Conservation (phyloP, 2,329 filamentous ascomycete genomes). For the Xylaria sp. region DNA sequence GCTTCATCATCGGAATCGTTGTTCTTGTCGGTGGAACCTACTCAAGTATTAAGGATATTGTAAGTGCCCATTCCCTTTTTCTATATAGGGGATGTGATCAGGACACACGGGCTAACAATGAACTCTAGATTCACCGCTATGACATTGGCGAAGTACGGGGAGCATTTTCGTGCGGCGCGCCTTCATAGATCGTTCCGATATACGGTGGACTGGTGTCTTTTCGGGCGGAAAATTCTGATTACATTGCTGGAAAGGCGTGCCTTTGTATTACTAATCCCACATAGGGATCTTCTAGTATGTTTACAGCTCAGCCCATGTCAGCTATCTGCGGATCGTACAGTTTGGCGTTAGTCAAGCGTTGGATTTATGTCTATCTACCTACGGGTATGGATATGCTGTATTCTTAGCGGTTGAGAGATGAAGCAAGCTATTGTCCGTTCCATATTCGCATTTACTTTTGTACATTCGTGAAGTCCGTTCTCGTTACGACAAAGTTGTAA, state of each 20-base stretch:
- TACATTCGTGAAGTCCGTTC: not conserved
- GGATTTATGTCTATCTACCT: constrained; percentile 9
- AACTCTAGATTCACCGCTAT: constrained; percentile 42
- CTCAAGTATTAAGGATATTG: constrained; percentile 48
- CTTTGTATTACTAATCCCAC: not conserved
- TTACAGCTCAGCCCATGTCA: constrained; percentile 6
- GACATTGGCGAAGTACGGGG: constrained; percentile 39
- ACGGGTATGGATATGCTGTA: constrained; percentile 7
- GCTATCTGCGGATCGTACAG: not conserved
- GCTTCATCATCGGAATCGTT: constrained; percentile 47
- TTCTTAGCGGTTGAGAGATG: constrained; percentile 1
- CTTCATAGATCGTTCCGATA: constrained; percentile 15
- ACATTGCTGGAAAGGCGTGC: constrained; percentile 17
- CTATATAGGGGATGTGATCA: not conserved
- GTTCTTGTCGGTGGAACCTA: constrained; percentile 49
- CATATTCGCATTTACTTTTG: not conserved
- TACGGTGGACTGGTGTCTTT: constrained; percentile 5
- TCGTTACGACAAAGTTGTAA: not conserved
- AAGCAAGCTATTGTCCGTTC: constrained; percentile 19
- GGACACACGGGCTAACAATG: constrained; percentile 21
- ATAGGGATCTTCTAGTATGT: not conserved
- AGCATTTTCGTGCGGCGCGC: constrained; percentile 38
- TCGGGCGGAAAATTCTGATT: constrained; percentile 12
- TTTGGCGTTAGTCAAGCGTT: constrained; percentile 10
- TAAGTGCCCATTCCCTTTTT: constrained; percentile 37